A percentile compares a stretch with the other conserved stretches of the same genome.
phyloP scores from a whole-genome alignment of 176 grass and related monocot species.

The Urochloa ruziziensis region DNA sequence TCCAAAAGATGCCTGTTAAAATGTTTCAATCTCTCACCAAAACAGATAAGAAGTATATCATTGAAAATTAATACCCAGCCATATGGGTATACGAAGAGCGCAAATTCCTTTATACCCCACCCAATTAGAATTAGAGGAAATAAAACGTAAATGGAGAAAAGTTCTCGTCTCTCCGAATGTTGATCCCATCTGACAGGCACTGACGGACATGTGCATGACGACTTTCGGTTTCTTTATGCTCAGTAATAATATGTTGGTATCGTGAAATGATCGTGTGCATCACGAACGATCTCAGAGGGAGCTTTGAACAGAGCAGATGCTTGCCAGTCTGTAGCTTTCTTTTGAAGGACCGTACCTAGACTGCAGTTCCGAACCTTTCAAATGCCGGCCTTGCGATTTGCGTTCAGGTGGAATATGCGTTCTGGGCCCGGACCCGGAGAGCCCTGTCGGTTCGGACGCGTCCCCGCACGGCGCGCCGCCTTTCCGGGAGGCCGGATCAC shows the following conservation, averaged over 20 bases:
- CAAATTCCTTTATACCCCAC: background rate
- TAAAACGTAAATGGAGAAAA: too few species aligned
- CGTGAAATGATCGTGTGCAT: background rate
- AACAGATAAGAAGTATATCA: background rate
- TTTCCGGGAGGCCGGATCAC: background rate
- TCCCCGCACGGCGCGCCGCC: background rate
- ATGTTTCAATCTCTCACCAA: too few species aligned
- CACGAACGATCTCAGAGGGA: conserved; percentile 9
- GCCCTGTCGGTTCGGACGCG: background rate
- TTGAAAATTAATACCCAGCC: background rate
- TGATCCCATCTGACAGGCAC: background rate
- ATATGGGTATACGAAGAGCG: background rate
- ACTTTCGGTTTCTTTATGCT: background rate
- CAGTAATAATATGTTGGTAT: background rate
- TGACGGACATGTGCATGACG: background rate
- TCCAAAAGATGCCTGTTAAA: too few species aligned
- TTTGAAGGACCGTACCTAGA: background rate
- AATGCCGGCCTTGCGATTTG: background rate
- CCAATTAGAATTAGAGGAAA: background rate
- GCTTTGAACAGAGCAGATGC: background rate
- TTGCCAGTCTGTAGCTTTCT: background rate
- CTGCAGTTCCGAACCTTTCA: too few species aligned
- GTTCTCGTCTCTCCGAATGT: background rate
- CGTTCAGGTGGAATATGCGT: background rate
- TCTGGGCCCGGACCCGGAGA: background rate